A percentile compares a stretch with the other conserved stretches of the same genome.
phyloP scores from a whole-genome alignment of 2,329 filamentous ascomycete genomes.

The Calonectria crousiana region DNA sequence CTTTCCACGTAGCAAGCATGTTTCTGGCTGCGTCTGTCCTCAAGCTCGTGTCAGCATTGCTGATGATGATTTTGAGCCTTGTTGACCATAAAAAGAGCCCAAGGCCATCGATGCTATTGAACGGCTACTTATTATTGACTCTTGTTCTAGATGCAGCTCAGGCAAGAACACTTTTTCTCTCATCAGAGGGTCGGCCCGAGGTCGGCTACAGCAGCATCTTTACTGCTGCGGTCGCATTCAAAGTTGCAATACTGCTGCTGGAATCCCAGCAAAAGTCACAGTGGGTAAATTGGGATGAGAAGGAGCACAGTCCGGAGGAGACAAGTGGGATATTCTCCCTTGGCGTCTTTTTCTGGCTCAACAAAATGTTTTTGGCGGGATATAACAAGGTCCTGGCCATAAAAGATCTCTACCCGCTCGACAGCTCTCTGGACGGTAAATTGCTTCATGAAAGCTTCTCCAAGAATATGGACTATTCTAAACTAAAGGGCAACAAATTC shows the following conservation, averaged over 20 bases:
- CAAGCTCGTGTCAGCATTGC: slow-evolving; percentile 11
- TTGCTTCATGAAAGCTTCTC: slow-evolving; percentile 9
- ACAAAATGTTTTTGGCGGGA: slow-evolving; percentile 39
- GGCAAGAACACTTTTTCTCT: slow-evolving; percentile 53
- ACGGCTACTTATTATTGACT: slow-evolving; percentile 53
- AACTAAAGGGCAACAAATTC: slow-evolving; percentile 16
- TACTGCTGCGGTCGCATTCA: slow-evolving; percentile 47
- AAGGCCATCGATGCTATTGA: slow-evolving; percentile 56
- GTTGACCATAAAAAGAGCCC: slow-evolving; percentile 47
- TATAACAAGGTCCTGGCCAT: slow-evolving; percentile 10
- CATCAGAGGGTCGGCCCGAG: slow-evolving; percentile 7
- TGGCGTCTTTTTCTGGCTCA: slow-evolving; percentile 45
- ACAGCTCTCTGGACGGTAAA: slow-evolving; percentile 1
- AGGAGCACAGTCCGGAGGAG: slow-evolving; percentile 48
- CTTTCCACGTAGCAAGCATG: slow-evolving; percentile 14
- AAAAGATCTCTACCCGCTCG: slow-evolving; percentile 23
- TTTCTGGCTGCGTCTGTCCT: slow-evolving; percentile 15
- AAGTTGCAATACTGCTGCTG: slow-evolving; percentile 49
- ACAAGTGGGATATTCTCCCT: slow-evolving; percentile 43
- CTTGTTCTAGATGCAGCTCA: slow-evolving; percentile 55
- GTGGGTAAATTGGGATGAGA: slow-evolving; percentile 50
- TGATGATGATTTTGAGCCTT: slow-evolving; percentile 7
- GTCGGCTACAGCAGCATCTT: slow-evolving; percentile 41
- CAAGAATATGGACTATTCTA: slow-evolving; percentile 13
- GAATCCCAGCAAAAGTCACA: slow-evolving; percentile 51